Base-by-base conservation (phyloP, 805 yeast species). In the Hanseniaspora valbyensis region DNA sequence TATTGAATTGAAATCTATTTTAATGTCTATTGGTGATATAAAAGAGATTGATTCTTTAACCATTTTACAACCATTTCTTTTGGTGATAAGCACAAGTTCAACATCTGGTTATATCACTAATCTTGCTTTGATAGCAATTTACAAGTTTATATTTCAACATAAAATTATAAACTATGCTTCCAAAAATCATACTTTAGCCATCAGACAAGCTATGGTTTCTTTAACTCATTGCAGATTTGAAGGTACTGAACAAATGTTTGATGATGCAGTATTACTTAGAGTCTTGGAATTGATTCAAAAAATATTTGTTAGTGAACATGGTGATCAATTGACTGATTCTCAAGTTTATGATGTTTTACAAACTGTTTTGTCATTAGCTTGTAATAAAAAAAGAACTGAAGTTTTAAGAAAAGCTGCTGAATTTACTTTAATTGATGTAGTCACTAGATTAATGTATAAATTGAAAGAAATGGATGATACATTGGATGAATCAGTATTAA, bases 141-240 rank as follows among this genome's bases (percentile, higher is more conserved):
- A 81, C 33, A 86, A 83, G 64, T 77, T 92, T 57, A 66, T 90
- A 49, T 51, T 51, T 22, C 74, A 76, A 37, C 82, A 84, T 62
- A 77, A 74, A 14, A 76, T 92, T 29, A 72, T 92, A n/a, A 69
- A 76, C 18, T 61, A 61, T 9, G 59, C 66, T 2, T 77, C 87
- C 4, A 67, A 70, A 28, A 80, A 82, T 52, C 86, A 84, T 59
- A 73, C 83, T 43, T 75, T 81, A 9, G 76, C 66, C 1, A 58
- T 59, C 77, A 54, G 77, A 52, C 68, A 64, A 48, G 58, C 63
- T 7, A 66, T 71, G 44, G 67, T 66, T 29, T 76, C 96, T 0
- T 72, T 92, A 54, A 85, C 97, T 0, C 95, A 87, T 62, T 92
- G 97, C 66, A 77, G 95, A 42, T 92, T 92, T 62, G 96, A 92